Percentiles rank a stretch among this genome's conserved stretches.
Evolutionary conservation across 2,329 filamentous ascomycete species (phyloP).

Genomic region (Incumbomyces lentus): DNA sequence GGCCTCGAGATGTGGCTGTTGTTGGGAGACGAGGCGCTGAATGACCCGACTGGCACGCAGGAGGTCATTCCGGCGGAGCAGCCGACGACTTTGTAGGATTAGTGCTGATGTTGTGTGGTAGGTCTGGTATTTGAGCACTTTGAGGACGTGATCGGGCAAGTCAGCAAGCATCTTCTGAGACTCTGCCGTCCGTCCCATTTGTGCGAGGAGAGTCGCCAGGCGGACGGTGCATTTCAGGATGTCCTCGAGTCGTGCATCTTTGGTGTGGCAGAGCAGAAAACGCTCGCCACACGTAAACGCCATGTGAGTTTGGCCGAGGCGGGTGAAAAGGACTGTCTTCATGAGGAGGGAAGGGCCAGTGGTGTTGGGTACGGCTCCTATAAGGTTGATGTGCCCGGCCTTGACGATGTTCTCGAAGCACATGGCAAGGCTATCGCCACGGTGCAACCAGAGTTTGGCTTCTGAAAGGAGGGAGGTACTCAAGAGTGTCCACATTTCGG

Average conservation of each 20-base stretch:
- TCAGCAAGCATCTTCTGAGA: slow-evolving; percentile 52
- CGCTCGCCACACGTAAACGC: slow-evolving; percentile 54
- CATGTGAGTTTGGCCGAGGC: slow-evolving; percentile 54
- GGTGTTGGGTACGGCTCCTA: slow-evolving; percentile 61
- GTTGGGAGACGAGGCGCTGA: slow-evolving; percentile 44
- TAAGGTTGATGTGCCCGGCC: slow-evolving; percentile 71
- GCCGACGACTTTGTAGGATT: slow-evolving; percentile 31
- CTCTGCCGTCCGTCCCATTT: slow-evolving; percentile 60
- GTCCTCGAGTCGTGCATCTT: slow-evolving; percentile 60
- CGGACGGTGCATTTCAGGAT: slow-evolving; percentile 64
- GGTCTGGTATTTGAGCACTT: slow-evolving; percentile 53
- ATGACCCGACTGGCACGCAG: slow-evolving; percentile 48
- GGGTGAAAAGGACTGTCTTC: slow-evolving; percentile 61
- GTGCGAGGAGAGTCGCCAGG: slow-evolving; percentile 54
- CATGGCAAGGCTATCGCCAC: slow-evolving; percentile 47
- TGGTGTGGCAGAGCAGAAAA: slow-evolving; percentile 62
- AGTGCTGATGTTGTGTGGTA: slow-evolving; percentile 28
- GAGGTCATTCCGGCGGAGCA: slow-evolving; percentile 42
- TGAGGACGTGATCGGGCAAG: slow-evolving; percentile 61
- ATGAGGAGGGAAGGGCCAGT: slow-evolving; percentile 66
- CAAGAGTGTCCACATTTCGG: slow-evolving; percentile 74
- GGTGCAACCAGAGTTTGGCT: slow-evolving; percentile 65
- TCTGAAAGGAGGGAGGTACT: slow-evolving; percentile 77
- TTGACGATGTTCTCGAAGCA: slow-evolving; percentile 72
- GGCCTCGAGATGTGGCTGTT: slow-evolving; percentile 40